These are phyloP conservation scores for Penicillium roqueforti DNA, from an alignment of 495 filamentous ascomycete species.

Conservation along the genomic window DNA sequence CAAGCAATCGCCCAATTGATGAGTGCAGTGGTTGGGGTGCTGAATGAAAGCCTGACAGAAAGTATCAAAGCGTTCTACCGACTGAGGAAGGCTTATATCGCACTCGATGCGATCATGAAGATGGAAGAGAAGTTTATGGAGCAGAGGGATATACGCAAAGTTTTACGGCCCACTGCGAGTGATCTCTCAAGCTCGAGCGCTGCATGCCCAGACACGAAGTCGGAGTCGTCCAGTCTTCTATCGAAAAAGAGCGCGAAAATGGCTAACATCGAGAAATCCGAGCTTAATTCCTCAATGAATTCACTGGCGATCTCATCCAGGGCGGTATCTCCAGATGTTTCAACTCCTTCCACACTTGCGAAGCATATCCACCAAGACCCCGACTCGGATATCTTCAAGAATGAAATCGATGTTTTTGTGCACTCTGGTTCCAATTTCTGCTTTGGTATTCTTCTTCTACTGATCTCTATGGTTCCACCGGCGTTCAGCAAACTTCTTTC, in stretches of 20 bases:
- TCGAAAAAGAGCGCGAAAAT: slow-evolving; percentile 6
- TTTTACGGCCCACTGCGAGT: slow-evolving; percentile 11
- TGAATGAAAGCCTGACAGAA: slow-evolving; percentile 92
- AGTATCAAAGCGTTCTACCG: slow-evolving; percentile 90
- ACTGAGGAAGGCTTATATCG: slow-evolving; percentile 81
- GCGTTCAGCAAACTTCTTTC: slow-evolving; percentile 78
- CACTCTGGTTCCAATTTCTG: slow-evolving; percentile 85
- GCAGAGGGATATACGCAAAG: slow-evolving; percentile 20
- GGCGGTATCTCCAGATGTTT: slow-evolving; percentile 5
- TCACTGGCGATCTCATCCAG: slow-evolving; percentile 26
- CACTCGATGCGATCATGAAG: slow-evolving; percentile 70
- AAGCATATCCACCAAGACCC: slow-evolving; percentile 45
- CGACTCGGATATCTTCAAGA: slow-evolving; percentile 54
- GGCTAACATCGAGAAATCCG: slow-evolving; percentile 12
- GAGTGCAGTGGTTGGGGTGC: slow-evolving; percentile 79
- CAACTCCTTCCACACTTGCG: slow-evolving; percentile 20
- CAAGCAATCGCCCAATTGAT: slow-evolving; percentile 82
- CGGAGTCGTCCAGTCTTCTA: slow-evolving; percentile 15
- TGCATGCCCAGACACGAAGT: slow-evolving; percentile 12
- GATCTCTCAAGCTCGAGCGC: slow-evolving; percentile 15
- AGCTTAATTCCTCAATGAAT: slow-evolving; percentile 30
- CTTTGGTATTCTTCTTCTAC: slow-evolving; percentile 77
- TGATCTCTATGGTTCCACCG: slow-evolving; percentile 88
- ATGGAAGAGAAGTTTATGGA: slow-evolving; percentile 58
- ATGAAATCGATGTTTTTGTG: slow-evolving; percentile 77